phyloP scores from a whole-genome alignment of 2,329 filamentous ascomycete species.

The Exophiala dermatitidis region DNA sequence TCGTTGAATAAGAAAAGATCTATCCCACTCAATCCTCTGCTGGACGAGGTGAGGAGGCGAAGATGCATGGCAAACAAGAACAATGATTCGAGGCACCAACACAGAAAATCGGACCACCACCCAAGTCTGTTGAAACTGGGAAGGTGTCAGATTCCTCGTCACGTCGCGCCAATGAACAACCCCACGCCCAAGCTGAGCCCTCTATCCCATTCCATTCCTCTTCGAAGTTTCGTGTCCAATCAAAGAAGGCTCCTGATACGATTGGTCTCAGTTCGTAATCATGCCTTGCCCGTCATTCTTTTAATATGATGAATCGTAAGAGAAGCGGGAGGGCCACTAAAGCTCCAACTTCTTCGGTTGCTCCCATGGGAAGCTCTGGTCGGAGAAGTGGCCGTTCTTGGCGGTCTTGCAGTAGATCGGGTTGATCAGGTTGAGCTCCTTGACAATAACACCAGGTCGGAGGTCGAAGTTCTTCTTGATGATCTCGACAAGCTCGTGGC shows the following conservation, averaged over 20 bases:
- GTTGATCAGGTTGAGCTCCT: conserved; percentile 87
- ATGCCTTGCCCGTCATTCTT: not conserved
- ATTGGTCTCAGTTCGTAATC: not conserved
- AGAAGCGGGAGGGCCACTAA: conserved; percentile 47
- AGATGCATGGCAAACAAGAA: conserved; percentile 2
- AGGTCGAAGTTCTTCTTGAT: conserved; percentile 96
- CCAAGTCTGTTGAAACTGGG: conserved; percentile 23
- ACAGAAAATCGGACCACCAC: not conserved
- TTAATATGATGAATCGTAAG: not conserved
- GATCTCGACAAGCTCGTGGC: conserved; percentile 90
- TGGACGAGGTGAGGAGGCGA: not conserved
- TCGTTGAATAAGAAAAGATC: not conserved
- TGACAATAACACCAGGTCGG: conserved; percentile 95
- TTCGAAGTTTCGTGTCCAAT: not conserved
- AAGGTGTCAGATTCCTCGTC: conserved; percentile 1
- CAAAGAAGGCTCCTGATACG: conserved; percentile 1
- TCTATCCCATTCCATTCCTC: not conserved
- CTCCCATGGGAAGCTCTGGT: conserved; percentile 98
- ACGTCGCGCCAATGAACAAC: not conserved
- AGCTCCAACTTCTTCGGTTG: conserved; percentile 91
- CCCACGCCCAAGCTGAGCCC: not conserved
- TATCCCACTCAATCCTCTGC: not conserved
- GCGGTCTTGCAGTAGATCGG: conserved; percentile 98
- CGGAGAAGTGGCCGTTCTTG: conserved; percentile 99
- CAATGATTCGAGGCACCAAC: not conserved